Base-by-base conservation (phyloP, 1,284 basidiomycete species). In the Apiotrichum laibachii region DNA sequence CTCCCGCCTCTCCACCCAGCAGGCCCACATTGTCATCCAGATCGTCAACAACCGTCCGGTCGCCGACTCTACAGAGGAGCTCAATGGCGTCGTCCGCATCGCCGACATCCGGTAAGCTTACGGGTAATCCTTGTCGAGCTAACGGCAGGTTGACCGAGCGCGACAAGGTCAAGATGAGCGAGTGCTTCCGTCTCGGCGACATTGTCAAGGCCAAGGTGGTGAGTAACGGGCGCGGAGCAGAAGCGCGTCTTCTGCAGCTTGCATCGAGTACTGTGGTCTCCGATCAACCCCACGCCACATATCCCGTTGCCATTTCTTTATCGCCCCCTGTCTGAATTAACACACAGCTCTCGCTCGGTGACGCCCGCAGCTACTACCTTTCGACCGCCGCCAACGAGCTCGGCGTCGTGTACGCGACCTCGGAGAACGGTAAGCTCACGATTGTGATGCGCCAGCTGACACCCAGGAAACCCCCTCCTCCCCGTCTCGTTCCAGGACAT, bases 161-260 rank as follows among this genome's bases (percentile, higher is more conserved):
- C 70, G 92, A 95, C 80, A 90, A 88, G 74, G 85, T 97, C 60
- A 94, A 91, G 77, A 90, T 98, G 66, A 86, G 86, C 37, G 91
- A 96, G 67, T 97, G 92, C 72, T 99, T 98, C 79, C 84, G 96
- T 44, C 90, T 94, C 0, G 94, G 96, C 5, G 95, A 99, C 78
- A 89, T 98, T 55, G 90, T 99, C 33, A 86, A 90, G 66, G 94
- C 93, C 7, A 80, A 88, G 44, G 93, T 98, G 68, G 93, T 96
- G 75, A 77, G 89, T 84, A 16, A 13, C 5, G 10, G 18, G 11
- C 18, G 22, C 10, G 21, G 1, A 13, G 39, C 37, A 11, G 19
- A 31, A 8, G 11, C 12, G 16, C 12, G 16, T 18, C n/a, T n/a
- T n/a, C n/a, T n/a, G n/a, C n/a, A n/a, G n/a, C n/a, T n/a, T 43